These are phyloP conservation scores for Mycena epipterygia DNA, from an alignment of 768 basidiomycete genomes.

Conservation along the genomic window DNA sequence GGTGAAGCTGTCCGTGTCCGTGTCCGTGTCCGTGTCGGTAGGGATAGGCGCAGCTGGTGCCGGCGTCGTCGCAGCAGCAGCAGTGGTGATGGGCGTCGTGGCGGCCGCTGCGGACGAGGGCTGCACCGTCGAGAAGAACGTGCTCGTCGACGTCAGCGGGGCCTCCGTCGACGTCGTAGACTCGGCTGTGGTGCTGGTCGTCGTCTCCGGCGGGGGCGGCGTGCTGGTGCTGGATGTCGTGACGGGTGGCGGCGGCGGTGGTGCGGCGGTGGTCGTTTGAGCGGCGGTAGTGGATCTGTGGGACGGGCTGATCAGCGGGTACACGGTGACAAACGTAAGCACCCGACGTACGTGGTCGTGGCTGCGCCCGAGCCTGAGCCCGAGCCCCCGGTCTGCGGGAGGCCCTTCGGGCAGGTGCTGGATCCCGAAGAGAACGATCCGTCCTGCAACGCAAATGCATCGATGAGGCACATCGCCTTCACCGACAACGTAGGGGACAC, in stretches of 20 bases:
- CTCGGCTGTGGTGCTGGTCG: neutral
- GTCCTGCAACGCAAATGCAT: neutral
- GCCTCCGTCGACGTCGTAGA: neutral
- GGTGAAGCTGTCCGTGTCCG: too few relatives aligned
- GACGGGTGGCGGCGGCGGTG: neutral
- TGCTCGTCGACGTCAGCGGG: neutral
- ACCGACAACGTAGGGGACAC: neutral
- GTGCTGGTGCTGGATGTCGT: neutral
- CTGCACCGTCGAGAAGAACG: conserved; percentile 1
- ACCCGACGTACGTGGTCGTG: neutral
- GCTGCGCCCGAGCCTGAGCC: neutral
- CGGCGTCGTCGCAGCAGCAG: neutral
- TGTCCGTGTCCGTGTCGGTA: too few relatives aligned
- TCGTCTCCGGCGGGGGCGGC: neutral
- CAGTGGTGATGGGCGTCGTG: neutral
- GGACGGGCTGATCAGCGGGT: neutral
- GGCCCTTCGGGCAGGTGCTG: conserved; percentile 22
- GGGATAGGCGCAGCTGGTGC: too few relatives aligned
- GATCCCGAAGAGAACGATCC: conserved; percentile 26
- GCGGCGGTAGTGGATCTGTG: neutral
- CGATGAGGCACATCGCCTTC: neutral
- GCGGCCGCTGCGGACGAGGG: neutral
- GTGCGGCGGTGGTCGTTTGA: neutral
- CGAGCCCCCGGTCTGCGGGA: neutral
- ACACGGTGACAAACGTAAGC: neutral